Base-by-base conservation (phyloP, 495 filamentous ascomycete genomes). In the Penicillium subrubescens region DNA sequence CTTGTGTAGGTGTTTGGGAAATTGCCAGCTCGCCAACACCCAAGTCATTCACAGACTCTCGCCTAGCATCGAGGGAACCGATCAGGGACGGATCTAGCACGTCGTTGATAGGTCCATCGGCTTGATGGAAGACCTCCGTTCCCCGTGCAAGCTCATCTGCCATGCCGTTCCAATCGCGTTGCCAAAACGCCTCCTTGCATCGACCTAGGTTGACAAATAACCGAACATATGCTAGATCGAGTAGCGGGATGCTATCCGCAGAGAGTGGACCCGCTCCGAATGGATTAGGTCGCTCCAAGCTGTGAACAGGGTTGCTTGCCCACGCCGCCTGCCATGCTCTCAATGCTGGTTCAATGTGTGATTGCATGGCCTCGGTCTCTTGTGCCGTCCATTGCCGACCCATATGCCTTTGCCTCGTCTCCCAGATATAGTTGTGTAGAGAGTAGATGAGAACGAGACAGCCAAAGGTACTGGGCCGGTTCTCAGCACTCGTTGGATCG, bases 361-460 rank as follows among this genome's bases (percentile, higher is more conserved):
- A 89, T 75, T 97, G 93, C 94, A 99, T 97, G 54, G 92, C 90
- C 66, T 98, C 93, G 0, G 92, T 96, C 74, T 98, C 95, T 64
- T 91, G 88, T 31, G 90, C 86, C 17, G 93, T 97, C 94, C 94
- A 97, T 64, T 92, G 86, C 64, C 93, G 88, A 62, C 91, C 93
- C 71, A 93, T 89, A 69, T 97, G 94, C 39, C 93, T 82, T 74
- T 97, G 94, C 43, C 95, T 86, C 2, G 93, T 97, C 77, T 98
- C 94, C 95, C 95, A 98, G 50, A 98, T 97, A 75, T 97, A 97
- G 65, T 97, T 97, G 76, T 99, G 95, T 29, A 99, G 80, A 1
- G 95, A 94, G 75, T 97, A 96, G 72, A 99, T 98, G 57, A 99
- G 81, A 12, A 97, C 85, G 17, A 97, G 80, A 77, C 95, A 98